Percentiles rank a stretch among this genome's conserved stretches.
These are phyloP conservation scores for Fusarium armeniacum DNA, from an alignment of 2,329 filamentous ascomycete genomes.

Conservation along the genomic window DNA sequence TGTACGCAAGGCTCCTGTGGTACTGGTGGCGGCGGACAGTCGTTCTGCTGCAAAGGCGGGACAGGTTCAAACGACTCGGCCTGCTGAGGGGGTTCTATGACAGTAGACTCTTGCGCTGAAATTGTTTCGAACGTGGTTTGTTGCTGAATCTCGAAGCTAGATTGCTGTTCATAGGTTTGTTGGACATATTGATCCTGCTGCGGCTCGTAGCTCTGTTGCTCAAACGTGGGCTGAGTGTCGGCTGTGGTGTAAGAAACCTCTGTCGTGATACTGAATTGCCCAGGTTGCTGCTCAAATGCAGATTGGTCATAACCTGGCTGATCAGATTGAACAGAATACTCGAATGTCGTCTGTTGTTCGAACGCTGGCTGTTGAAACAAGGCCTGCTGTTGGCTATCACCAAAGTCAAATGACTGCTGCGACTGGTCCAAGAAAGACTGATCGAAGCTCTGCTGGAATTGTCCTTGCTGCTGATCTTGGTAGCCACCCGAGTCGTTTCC, in stretches of 20 bases:
- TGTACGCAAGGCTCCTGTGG: conserved; percentile 11
- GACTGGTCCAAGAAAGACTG: conserved; percentile 19
- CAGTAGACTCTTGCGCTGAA: neutral
- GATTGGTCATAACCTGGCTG: conserved; percentile 22
- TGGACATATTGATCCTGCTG: conserved; percentile 28
- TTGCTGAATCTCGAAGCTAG: conserved; percentile 19
- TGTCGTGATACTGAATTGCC: conserved; percentile 14
- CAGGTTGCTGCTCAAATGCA: conserved; percentile 22
- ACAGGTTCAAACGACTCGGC: neutral
- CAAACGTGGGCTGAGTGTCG: conserved; percentile 7
- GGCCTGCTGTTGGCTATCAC: neutral
- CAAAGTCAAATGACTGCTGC: conserved; percentile 20
- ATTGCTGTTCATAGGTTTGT: conserved; percentile 27
- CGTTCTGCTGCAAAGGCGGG: conserved; percentile 5
- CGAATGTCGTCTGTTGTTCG: conserved; percentile 30
- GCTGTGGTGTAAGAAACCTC: conserved; percentile 12
- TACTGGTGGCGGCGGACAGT: neutral
- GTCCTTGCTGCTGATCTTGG: conserved; percentile 31
- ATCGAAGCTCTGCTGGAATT: conserved; percentile 32
- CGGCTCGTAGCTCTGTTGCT: conserved; percentile 12
- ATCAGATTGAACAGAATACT: conserved; percentile 14
- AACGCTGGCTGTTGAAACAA: conserved; percentile 30
- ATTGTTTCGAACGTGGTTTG: conserved; percentile 18
- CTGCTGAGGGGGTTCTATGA: neutral
- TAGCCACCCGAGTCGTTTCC: neutral